Base-by-base conservation (phyloP, 164 flowering plant species). In the Aristolochia californica region DNA sequence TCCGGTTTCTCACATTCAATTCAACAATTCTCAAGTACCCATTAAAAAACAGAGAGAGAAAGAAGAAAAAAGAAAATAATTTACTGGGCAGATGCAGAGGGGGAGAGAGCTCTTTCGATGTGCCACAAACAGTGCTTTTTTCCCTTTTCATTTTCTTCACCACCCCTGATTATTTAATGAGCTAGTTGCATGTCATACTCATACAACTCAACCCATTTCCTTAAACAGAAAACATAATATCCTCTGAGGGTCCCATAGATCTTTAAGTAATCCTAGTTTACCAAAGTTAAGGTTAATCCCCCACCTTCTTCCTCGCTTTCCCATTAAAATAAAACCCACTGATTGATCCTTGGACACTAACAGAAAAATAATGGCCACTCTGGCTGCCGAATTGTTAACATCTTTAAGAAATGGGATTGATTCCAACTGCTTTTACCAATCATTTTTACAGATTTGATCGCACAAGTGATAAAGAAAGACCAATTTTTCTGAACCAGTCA, bases 11-110 rank as follows among this genome's bases (percentile, higher is more conserved):
- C 58, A 0, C 55, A 59, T 60, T 47, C 53, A 59, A 26, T 60
- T 45, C 64, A 54, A 62, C 58, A 60, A 38, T 60, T 52, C 48
- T 56, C 48, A 43, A 50, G 63, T 55, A n/a, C 22, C 2, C 27
- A 13, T 47, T 47, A 47, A 47, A 47, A 47, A 47, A 47, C 22
- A 47, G 48, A 21, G 12, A 45, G 48, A 51, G 16, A 15, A 1
- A 17, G 24, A 7, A 12, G 10, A 34, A 34, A 34, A 34, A 34
- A 4, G 0, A 34, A n/a, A n/a, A n/a, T n/a, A n/a, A n/a, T n/a
- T 34, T 34, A 34, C 40, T 34, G 10, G 40, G 40, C 40, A 34
- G 40, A 34, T 34, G 40, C 40, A 34, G 10, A 34, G 40, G 10
- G 26, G 16, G 20, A 51, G 27, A 4, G 10, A 17, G 5, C 28